Evolutionary conservation across 768 basidiomycete species (phyloP), one percentile per base, ranked within the genome.

Genomic region (Podaxis rugospora): DNA sequence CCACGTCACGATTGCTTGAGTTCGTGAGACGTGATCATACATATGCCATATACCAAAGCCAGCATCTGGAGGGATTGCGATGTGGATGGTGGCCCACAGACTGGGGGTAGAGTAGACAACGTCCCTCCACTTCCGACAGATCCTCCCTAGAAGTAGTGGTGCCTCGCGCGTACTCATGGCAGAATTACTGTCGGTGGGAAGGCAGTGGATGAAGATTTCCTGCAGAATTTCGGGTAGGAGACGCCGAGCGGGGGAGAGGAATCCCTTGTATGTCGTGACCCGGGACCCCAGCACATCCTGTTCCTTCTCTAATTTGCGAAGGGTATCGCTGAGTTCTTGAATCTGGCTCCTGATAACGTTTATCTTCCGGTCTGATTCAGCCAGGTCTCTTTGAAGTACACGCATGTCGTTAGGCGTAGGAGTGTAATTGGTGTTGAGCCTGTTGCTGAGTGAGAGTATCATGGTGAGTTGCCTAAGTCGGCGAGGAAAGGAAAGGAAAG

Each of bases 1-100:
- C 64, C 64, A 65, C 4, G 16, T 54, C 5, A 18, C 21, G 6
- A 65, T 49, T 5, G 50, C 54, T 27, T 25, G 32, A 6, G 40
- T 18, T 21, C 52, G 27, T 14, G 13, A 9, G 14, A 4, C n/a
- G 10, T 46, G 35, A 5, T 21, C 21, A 35, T 56, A 21, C 10
- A 13, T 35, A 16, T 56, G 36, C 16, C n/a, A 10, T 7, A 10
- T 10, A 47, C 27, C 49, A 23, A 16, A 35, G 11, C 21, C 37
- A n/a, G 21, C 32, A 37, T 61, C 13, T 32, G 47, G 28, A 16
- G 67, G 64, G 37, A 66, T 46, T 4, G 62, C 51, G 27, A 66
- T 64, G 51, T 67, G 63, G 18, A 67, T 51, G 32, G 63, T 36
- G 16, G 64, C 40, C 66, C 65, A 68, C 11, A 67, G 56, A 1